Evolutionary conservation across 208 protist species (phyloP).

Genomic region (Acanthamoeba divionensis): DNA sequence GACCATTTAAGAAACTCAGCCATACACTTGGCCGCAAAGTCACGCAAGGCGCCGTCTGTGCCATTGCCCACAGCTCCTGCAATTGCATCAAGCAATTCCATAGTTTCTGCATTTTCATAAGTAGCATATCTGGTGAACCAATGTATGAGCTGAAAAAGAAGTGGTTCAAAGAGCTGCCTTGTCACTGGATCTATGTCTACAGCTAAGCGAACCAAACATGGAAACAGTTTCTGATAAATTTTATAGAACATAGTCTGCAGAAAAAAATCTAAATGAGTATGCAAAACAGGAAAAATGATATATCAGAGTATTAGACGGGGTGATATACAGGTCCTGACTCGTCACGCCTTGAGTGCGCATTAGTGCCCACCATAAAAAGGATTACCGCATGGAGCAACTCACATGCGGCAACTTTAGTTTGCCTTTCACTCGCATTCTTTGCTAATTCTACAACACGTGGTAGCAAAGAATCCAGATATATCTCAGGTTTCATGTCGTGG

Average conservation of each 20-base stretch:
- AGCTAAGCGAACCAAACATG: slow-evolving; percentile 76
- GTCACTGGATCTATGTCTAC: slow-evolving; percentile 76
- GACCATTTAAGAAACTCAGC: slow-evolving; percentile 77
- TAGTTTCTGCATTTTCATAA: slow-evolving; percentile 72
- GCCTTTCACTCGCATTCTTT: slow-evolving; percentile 70
- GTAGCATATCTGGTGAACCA: slow-evolving; percentile 79
- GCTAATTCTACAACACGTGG: slow-evolving; percentile 79
- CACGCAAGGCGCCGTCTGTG: slow-evolving; percentile 65
- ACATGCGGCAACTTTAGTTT: slow-evolving; percentile 82
- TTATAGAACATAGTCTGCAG: slow-evolving; percentile 54
- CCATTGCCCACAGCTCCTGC: slow-evolving; percentile 16
- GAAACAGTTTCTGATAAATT: slow-evolving; percentile 72
- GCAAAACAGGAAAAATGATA: background rate
- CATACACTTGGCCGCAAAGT: slow-evolving; percentile 69
- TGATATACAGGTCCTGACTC: background rate
- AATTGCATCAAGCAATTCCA: slow-evolving; percentile 74
- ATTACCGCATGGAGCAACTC: slow-evolving; percentile 88
- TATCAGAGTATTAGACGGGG: background rate
- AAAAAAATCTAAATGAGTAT: background rate
- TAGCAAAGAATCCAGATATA: slow-evolving; percentile 81
- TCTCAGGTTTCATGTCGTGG: slow-evolving; percentile 55
- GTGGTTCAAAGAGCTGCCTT: slow-evolving; percentile 79
- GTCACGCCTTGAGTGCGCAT: slow-evolving; percentile 59
- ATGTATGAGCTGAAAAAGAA: slow-evolving; percentile 83
- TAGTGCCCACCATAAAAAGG: slow-evolving; percentile 78